phyloP scores from a whole-genome alignment of 2,329 filamentous ascomycete genomes.

The Moelleriella libera region DNA sequence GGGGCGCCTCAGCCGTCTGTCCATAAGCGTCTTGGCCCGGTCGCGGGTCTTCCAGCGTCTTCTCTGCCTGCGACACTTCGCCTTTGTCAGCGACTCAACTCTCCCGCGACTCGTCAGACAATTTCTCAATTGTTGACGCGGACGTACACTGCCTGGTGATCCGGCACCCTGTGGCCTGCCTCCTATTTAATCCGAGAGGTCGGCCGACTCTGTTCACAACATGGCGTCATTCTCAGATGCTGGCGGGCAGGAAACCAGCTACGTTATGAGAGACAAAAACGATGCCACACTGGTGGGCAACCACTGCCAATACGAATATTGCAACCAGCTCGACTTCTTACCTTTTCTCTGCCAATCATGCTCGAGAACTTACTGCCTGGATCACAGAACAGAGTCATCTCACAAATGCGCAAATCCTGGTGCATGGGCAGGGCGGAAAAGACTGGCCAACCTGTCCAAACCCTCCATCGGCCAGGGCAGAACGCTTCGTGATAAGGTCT shows the following conservation, averaged over 20 bases:
- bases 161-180: no score
- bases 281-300: constrained; percentile 78
- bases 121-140: constrained; percentile 1
- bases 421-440: constrained; percentile 46
- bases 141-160: constrained; percentile 4
- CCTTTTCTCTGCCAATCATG: constrained; percentile 92
- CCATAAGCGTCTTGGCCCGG: constrained; percentile 4
- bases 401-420: constrained; percentile 54
- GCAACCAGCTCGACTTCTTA: constrained; percentile 89
- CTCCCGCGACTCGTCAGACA: neutral
- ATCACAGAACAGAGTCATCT: constrained; percentile 75
- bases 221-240: constrained; percentile 40
- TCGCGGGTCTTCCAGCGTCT: constrained; percentile 3
- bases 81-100: constrained; percentile 1
- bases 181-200: no score
- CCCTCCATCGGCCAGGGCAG: constrained; percentile 40
- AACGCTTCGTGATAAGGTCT: constrained; percentile 37
- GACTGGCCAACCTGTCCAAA: constrained; percentile 37
- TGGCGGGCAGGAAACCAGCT: constrained; percentile 35
- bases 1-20: neutral
- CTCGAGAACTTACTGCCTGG: constrained; percentile 72
- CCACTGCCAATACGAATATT: constrained; percentile 85
- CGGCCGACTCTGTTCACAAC: constrained; percentile 8
- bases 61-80: constrained; percentile 1
- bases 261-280: constrained; percentile 55